Evolutionary conservation across 164 flowering plant genomes (phyloP), one percentile per base, ranked within the genome.

Genomic region (Santalum album): DNA sequence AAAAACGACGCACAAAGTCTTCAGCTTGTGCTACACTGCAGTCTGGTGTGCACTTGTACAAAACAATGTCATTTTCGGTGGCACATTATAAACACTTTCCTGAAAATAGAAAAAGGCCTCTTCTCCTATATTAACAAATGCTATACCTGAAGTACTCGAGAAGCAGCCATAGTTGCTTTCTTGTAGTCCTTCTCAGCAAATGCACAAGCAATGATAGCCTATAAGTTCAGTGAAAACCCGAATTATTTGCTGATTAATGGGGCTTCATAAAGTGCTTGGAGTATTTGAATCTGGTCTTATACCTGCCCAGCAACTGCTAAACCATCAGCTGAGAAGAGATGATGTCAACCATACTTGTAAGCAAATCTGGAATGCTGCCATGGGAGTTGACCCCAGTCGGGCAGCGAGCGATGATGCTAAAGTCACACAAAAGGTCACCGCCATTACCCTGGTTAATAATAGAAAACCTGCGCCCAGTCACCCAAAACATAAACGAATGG

Each of bases 361-460:
- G 50, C 50, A 46, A 19, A 46, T 16, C 50, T 46, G 50, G 23
- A 46, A 46, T 46, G 50, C 50, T 6, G 50, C 50, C 50, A 46
- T 46, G 23, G 23, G 22, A 7, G 16, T 20, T 15, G 50, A 20
- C 23, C 50, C 50, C 3, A n/a, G 50, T 0, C 50, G 23, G 12
- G 50, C 50, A 20, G 50, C 50, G 22, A 46, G 2, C 1, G 50
- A n/a, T 46, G 50, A 9, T 7, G 50, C 50, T 9, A 46, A 20
- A 22, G 50, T 46, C 50, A 46, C 50, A 1, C 50, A 46, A 20
- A 46, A 20, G 0, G 50, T 46, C 25, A 46, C 50, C 6, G 50
- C 50, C 12, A 46, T 16, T 3, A 46, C 50, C 50, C 25, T 46
- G 22, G 16, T 14, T 19, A 46, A 14, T 16, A 46, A 46, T 23